Evolutionary conservation across 345 rosid species (phyloP).

Genomic region (Populus nigra): DNA sequence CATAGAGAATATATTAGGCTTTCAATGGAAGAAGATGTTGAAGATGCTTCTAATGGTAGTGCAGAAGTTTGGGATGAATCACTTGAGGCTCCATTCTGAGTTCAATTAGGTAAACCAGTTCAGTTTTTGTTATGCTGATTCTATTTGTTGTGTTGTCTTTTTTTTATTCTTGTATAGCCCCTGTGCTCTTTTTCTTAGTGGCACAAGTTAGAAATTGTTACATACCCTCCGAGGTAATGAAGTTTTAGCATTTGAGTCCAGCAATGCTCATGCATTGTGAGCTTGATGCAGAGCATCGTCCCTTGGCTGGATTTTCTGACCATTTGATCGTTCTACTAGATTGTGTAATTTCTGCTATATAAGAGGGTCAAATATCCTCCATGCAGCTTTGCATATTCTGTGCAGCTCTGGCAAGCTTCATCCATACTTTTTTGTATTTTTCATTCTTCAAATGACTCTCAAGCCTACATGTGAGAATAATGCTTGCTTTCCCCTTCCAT

Average conservation of each 20-base stretch:
- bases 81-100: constrained; percentile 93
- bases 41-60: constrained; percentile 97
- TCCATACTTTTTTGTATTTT: no score
- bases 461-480: not conserved
- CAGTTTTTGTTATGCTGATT: not conserved
- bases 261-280: not conserved
- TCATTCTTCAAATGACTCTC: not conserved
- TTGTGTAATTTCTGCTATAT: not conserved
- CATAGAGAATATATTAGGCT: constrained; percentile 97
- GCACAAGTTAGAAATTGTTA: not conserved
- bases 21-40: constrained; percentile 98
- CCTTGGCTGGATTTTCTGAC: not conserved
- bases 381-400: not conserved
- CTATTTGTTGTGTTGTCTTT: not conserved
- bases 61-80: constrained; percentile 98
- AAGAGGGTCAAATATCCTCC: not conserved
- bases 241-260: not conserved
- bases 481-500: not conserved
- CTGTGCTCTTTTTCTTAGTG: not conserved
- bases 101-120: constrained; percentile 28
- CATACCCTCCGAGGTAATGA: not conserved
- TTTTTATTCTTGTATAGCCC: not conserved
- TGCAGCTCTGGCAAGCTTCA: not conserved
- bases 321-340: not conserved
- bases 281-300: not conserved